phyloP scores from a whole-genome alignment of 768 basidiomycete species.

The Lentinula guzmanii region DNA sequence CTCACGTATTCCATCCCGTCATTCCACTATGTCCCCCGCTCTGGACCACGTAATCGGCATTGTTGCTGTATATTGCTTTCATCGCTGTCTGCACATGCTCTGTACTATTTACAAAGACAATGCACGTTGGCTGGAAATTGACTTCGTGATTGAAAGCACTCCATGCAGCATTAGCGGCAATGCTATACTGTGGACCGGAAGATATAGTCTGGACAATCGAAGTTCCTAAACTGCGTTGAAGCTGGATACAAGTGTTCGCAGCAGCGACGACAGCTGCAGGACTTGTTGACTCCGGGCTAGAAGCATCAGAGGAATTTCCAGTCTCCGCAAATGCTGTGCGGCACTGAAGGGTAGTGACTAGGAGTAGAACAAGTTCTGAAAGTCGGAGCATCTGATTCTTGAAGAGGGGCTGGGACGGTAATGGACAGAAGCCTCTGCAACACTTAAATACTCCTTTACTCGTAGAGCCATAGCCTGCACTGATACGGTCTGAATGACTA shows the following conservation, averaged over 20 bases:
- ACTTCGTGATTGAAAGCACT: slow-evolving; percentile 26
- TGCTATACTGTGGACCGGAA: slow-evolving; percentile 14
- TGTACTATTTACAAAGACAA: slow-evolving; percentile 24
- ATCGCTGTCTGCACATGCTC: slow-evolving; percentile 31
- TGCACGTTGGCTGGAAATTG: slow-evolving; percentile 13
- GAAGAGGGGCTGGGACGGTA: neutral
- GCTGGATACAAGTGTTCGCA: slow-evolving; percentile 13
- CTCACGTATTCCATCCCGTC: slow-evolving; percentile 40
- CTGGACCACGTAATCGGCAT: slow-evolving; percentile 34
- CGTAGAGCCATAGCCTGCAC: neutral
- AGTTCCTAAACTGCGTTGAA: slow-evolving; percentile 17
- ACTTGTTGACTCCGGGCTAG: neutral
- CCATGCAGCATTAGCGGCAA: slow-evolving; percentile 17
- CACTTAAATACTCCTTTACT: neutral
- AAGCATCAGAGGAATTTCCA: neutral
- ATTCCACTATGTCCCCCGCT: slow-evolving; percentile 36
- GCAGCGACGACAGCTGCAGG: slow-evolving; percentile 1
- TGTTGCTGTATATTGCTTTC: slow-evolving; percentile 26
- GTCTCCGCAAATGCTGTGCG: neutral
- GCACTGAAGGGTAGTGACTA: neutral
- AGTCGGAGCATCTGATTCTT: neutral
- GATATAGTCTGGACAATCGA: slow-evolving; percentile 16
- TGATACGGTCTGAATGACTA: neutral
- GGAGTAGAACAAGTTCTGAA: neutral
- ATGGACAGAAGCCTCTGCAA: neutral